A percentile compares a stretch with the other conserved stretches of the same genome.
phyloP scores from a whole-genome alignment of 805 yeast species.

The Deakozyma indianensis region DNA sequence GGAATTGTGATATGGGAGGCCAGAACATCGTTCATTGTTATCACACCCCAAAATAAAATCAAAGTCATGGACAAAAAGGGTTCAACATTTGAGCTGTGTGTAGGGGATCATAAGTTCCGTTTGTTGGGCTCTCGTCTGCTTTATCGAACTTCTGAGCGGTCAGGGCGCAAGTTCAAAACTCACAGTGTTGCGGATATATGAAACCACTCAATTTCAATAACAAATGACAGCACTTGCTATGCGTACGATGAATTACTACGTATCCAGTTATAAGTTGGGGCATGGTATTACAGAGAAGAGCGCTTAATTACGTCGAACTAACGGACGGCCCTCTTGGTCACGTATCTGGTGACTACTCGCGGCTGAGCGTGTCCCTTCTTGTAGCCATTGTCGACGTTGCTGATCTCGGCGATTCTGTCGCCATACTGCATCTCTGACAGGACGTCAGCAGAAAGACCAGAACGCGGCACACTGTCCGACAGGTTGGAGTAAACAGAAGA shows the following conservation, averaged over 20 bases:
- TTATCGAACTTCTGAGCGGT: slow-evolving; percentile 63
- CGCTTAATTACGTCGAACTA: no score
- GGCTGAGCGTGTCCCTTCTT: no score
- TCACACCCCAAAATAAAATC: slow-evolving; percentile 27
- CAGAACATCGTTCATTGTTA: slow-evolving; percentile 53
- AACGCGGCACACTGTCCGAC: neutral
- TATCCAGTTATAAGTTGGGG: no score
- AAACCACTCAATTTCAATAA: no score
- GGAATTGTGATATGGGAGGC: slow-evolving; percentile 85
- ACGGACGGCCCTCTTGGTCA: no score
- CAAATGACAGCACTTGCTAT: neutral
- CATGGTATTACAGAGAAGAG: no score
- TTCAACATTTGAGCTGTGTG: slow-evolving; percentile 41
- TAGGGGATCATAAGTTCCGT: slow-evolving; percentile 30
- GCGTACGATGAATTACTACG: no score
- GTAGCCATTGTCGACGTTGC: no score
- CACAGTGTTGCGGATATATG: slow-evolving; percentile 54
- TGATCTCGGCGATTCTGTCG: slow-evolving; percentile 3
- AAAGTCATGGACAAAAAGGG: slow-evolving; percentile 55
- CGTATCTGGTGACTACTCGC: no score
- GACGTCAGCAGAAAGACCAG: slow-evolving; percentile 4
- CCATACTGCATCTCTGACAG: slow-evolving; percentile 10
- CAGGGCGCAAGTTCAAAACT: slow-evolving; percentile 72
- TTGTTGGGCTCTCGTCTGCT: slow-evolving; percentile 73
- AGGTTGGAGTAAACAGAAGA: neutral